A percentile compares a stretch with the other conserved stretches of the same genome.
phyloP scores from a whole-genome alignment of 192 early-diverging fungal genomes.

The Phycomyces blakesleeanus region DNA sequence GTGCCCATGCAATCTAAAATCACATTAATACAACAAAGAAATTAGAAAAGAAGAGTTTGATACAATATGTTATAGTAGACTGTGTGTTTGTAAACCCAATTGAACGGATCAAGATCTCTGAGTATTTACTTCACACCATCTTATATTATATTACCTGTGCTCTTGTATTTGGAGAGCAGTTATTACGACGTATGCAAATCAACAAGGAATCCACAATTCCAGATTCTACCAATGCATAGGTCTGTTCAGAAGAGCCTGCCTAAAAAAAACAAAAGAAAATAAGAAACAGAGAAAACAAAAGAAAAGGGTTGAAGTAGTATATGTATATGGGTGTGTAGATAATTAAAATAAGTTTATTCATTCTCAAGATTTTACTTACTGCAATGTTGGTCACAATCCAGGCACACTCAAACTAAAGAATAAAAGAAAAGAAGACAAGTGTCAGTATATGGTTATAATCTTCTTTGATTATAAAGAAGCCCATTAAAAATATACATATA shows the following conservation, averaged over 20 bases:
- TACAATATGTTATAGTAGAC: too few species aligned
- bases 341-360: neutral
- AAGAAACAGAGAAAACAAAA: neutral
- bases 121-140: neutral
- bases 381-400: constrained; percentile 43
- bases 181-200: constrained; percentile 3
- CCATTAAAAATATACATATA: neutral
- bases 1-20: constrained; percentile 31
- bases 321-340: too few species aligned
- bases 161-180: constrained; percentile 6
- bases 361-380: constrained; percentile 15
- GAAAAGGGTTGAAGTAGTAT: too few species aligned
- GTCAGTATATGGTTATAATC: too few species aligned
- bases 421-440: neutral
- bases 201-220: constrained; percentile 23
- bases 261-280: constrained; percentile 2
- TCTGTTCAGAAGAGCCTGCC: constrained; percentile 34
- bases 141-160: constrained; percentile 27
- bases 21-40: neutral
- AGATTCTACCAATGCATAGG: constrained; percentile 16
- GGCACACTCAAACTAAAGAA: constrained; percentile 33
- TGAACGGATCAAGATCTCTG: neutral
- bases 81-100: neutral
- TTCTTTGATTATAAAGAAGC: neutral
- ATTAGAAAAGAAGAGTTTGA: too few species aligned